Percentiles rank a stretch among this genome's conserved stretches.
Evolutionary conservation across 768 basidiomycete species (phyloP).

Genomic region (Suillus weaverae): DNA sequence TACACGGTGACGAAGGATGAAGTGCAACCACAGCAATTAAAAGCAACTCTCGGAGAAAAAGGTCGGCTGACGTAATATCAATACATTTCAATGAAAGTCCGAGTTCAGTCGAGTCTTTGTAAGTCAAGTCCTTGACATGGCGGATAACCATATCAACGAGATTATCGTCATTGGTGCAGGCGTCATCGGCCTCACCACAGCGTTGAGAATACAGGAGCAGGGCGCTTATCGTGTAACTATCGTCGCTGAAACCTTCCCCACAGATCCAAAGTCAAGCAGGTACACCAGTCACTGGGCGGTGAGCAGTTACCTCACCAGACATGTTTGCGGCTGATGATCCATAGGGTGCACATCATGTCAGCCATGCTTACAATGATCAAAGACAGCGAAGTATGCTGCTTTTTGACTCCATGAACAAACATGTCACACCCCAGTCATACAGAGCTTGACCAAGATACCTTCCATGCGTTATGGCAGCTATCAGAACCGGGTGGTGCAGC

Average conservation of each 20-base stretch:
- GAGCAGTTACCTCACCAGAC: constrained; percentile 24
- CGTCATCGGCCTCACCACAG: constrained; percentile 77
- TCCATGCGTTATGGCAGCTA: constrained; percentile 72
- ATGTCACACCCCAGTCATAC: background rate
- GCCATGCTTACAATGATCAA: constrained; percentile 49
- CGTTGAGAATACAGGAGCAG: constrained; percentile 64
- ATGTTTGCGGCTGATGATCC: background rate
- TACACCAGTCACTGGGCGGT: constrained; percentile 88
- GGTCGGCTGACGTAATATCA: constrained; percentile 13
- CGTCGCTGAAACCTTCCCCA: constrained; percentile 70
- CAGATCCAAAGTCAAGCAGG: constrained; percentile 67
- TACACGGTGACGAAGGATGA: background rate
- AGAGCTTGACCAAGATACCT: constrained; percentile 75
- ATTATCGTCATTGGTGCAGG: constrained; percentile 51
- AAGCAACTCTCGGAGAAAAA: constrained; percentile 9
- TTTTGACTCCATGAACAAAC: background rate
- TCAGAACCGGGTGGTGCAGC: constrained; percentile 57
- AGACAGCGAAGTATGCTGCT: constrained; percentile 53
- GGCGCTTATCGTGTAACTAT: constrained; percentile 65
- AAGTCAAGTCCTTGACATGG: background rate
- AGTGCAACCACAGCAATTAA: background rate
- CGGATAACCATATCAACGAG: constrained; percentile 18
- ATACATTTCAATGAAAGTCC: background rate
- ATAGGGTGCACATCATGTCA: constrained; percentile 82
- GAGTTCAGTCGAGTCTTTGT: background rate